Conservation (phyloP, 192 early-diverging fungal species). For the Coemansia sp. region DNA sequence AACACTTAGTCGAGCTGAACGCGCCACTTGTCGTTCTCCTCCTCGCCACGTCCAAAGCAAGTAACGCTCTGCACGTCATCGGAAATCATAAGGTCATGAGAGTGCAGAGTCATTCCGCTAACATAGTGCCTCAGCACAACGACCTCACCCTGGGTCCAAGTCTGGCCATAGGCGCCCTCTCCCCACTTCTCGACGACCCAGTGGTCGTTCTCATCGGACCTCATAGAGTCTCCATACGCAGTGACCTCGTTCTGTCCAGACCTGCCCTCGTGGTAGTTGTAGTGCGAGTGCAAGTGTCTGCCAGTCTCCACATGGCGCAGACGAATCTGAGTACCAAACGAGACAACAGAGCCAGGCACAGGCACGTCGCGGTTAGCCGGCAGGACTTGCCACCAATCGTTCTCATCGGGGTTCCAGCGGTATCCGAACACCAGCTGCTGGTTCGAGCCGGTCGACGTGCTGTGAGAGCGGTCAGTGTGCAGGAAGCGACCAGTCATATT, state of each 20-base stretch:
- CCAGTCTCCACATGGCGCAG: slow-evolving; percentile 59
- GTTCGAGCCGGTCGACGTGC: slow-evolving; percentile 56
- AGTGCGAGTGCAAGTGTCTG: slow-evolving; percentile 62
- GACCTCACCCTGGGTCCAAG: slow-evolving; percentile 54
- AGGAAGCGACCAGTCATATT: slow-evolving; percentile 60
- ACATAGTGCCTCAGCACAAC: slow-evolving; percentile 57
- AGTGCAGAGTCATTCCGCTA: slow-evolving; percentile 59
- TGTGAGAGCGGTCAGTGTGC: slow-evolving; percentile 48
- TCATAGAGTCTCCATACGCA: slow-evolving; percentile 55
- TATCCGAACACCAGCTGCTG: slow-evolving; percentile 62
- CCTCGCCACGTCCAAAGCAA: slow-evolving; percentile 53
- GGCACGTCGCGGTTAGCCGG: slow-evolving; percentile 52
- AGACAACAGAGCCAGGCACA: slow-evolving; percentile 45
- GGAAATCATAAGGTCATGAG: slow-evolving; percentile 40
- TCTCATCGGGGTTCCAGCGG: slow-evolving; percentile 48
- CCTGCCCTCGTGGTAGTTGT: slow-evolving; percentile 43
- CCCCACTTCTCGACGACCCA: slow-evolving; percentile 61
- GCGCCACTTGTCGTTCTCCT: slow-evolving; percentile 64
- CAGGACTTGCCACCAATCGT: slow-evolving; percentile 60
- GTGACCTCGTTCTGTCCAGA: slow-evolving; percentile 64
- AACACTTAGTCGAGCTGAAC: slow-evolving; percentile 20
- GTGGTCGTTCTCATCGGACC: slow-evolving; percentile 62
- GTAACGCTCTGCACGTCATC: slow-evolving; percentile 59
- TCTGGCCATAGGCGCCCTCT: slow-evolving; percentile 48
- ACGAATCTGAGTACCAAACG: slow-evolving; percentile 57